Base-by-base conservation (phyloP, 257 asterid genomes). In the Primulina eburnea region DNA sequence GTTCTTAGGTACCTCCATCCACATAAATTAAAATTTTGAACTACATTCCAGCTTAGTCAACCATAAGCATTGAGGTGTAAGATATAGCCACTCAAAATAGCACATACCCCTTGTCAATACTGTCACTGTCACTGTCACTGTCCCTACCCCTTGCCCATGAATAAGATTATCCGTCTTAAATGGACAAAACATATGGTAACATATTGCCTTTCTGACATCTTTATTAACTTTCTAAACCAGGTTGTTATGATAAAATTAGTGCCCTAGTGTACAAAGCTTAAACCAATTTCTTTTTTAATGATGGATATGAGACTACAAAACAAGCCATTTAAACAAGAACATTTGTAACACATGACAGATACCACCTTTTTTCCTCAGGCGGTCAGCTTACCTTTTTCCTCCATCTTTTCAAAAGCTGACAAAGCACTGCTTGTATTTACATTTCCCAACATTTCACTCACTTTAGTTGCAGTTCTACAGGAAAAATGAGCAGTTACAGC, bases 351-450 rank as follows among this genome's bases (percentile, higher is more conserved):
- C 53, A 12, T 43, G 53, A 43, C 53, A 43, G n/a, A 43, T 4
- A 2, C 53, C 53, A 43, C 53, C n/a, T 43, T 43, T 43, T 43
- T 43, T 43, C 6, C 2, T n/a, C 16, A 62, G 29, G 8, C 28
- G 20, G 50, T 74, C 62, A 12, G 33, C 58, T 75, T 56, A 89
- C 99, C 99, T 84, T 91, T 94, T 77, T 91, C 99, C 81, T 94
- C 99, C 99, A 94, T 94, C 86, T 90, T 91, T 81, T 91, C 99
- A 47, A 94, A 94, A 50, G 97, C 99, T 20, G 99, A 91, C 71
- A 94, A 88, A 69, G 99, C 97, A 40, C 97, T 94, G 84, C 97
- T 90, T 43, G 99, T 94, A 70, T 94, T 89, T 65, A 94, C 96
- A 67, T 91, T 94, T 24, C 97, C 99, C 86, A 94, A 73, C 97